These are phyloP conservation scores for Blastomyces parvus DNA, from an alignment of 2,329 filamentous ascomycete genomes.

Conservation along the genomic window DNA sequence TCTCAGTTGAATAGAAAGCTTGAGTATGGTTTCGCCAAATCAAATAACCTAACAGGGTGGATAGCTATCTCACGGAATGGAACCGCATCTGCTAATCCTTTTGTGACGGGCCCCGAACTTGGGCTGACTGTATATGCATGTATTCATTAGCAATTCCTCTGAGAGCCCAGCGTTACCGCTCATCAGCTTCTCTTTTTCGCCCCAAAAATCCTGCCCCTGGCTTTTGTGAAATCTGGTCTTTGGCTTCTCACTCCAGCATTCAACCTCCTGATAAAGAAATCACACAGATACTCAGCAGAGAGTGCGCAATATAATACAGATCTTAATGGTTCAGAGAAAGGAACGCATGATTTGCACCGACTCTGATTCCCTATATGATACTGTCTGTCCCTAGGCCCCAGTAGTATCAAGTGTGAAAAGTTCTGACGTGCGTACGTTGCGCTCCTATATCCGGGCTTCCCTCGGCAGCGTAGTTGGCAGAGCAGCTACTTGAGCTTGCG, in stretches of 20 bases:
- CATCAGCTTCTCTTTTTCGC: no score
- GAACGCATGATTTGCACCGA: not conserved
- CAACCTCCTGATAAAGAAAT: not conserved
- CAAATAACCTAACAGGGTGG: no score
- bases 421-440: not conserved
- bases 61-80: no score
- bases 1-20: no score
- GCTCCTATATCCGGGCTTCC: not conserved
- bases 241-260: not conserved
- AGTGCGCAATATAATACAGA: not conserved
- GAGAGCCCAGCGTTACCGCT: no score
- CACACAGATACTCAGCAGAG: not conserved
- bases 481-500: not conserved
- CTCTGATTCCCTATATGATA: not conserved
- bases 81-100: no score
- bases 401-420: not conserved
- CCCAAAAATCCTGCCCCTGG: no score
- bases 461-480: not conserved
- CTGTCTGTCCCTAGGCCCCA: not conserved
- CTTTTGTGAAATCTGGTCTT: not conserved
- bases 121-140: no score
- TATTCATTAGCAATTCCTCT: no score
- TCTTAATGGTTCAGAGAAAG: not conserved
- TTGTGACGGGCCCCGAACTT: no score
- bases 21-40: no score